Evolutionary conservation across 2,329 filamentous ascomycete genomes (phyloP).

Genomic region (Colletotrichum shisoi): DNA sequence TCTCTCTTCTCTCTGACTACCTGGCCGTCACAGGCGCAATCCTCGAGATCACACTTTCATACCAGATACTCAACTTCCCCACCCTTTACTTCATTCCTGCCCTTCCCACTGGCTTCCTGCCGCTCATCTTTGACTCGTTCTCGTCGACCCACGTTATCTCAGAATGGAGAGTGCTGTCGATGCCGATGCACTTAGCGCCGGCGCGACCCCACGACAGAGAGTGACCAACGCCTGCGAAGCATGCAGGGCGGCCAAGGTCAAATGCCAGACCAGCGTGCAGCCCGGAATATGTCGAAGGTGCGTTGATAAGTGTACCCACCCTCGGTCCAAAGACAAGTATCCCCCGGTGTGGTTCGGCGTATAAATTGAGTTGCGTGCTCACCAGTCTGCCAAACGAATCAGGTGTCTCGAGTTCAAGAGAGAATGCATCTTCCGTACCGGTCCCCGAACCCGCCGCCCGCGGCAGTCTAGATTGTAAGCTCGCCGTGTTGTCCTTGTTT

Average conservation of each 20-base stretch:
- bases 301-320: conserved; percentile 25
- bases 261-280: conserved; percentile 59
- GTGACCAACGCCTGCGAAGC: conserved; percentile 60
- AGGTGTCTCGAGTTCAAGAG: conserved; percentile 63
- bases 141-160: not conserved
- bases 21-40: not conserved
- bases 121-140: too few species aligned
- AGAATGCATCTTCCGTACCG: conserved; percentile 62
- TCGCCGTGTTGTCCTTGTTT: not conserved
- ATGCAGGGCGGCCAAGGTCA: conserved; percentile 62
- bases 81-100: not conserved
- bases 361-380: conserved; percentile 22
- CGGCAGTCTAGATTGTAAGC: conserved; percentile 55
- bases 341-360: conserved; percentile 26
- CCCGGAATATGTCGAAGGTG: conserved; percentile 62
- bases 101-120: not conserved
- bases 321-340: conserved; percentile 4
- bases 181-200: conserved; percentile 4
- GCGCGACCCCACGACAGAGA: conserved; percentile 28
- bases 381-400: conserved; percentile 17
- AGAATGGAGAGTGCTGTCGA: conserved; percentile 20
- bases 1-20: not conserved
- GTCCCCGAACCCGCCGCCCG: conserved; percentile 59
- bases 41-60: not conserved
- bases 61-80: not conserved